A percentile compares a stretch with the other conserved stretches of the same genome.
Evolutionary conservation across 139 green algal species (phyloP).

Genomic region (Tetraselmis chui): DNA sequence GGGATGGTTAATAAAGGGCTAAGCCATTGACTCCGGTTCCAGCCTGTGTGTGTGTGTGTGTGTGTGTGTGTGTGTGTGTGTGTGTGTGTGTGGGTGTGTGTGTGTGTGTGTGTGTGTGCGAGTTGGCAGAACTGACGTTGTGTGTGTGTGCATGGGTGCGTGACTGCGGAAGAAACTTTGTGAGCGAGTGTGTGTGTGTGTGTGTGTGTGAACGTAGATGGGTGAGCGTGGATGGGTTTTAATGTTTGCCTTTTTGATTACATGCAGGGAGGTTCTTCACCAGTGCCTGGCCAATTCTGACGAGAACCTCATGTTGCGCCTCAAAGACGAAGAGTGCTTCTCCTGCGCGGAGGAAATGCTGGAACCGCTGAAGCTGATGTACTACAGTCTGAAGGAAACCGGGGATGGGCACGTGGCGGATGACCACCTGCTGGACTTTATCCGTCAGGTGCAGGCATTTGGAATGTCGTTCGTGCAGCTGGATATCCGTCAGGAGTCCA

Average conservation of each 20-base stretch:
- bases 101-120: no score
- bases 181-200: no score
- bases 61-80: no score
- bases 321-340: slow-evolving; percentile 27
- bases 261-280: slow-evolving; percentile 60
- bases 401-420: slow-evolving; percentile 61
- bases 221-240: no score
- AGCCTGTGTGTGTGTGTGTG: no score
- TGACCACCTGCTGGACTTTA: slow-evolving; percentile 55
- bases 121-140: no score
- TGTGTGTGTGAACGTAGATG: no score
- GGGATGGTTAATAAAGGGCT: slow-evolving; percentile 2
- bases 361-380: slow-evolving; percentile 65
- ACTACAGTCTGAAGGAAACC: slow-evolving; percentile 58
- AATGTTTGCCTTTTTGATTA: no score
- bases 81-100: no score
- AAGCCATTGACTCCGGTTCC: not conserved
- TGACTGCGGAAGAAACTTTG: no score
- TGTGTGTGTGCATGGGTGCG: no score
- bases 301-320: slow-evolving; percentile 17
- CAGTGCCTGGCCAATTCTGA: slow-evolving; percentile 61
- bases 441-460: slow-evolving; percentile 53
- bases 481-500: slow-evolving; percentile 68
- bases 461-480: slow-evolving; percentile 61
- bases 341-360: slow-evolving; percentile 38